These are phyloP conservation scores for Xylaria sp. DNA, from an alignment of 2,329 filamentous ascomycete species.

Conservation along the genomic window DNA sequence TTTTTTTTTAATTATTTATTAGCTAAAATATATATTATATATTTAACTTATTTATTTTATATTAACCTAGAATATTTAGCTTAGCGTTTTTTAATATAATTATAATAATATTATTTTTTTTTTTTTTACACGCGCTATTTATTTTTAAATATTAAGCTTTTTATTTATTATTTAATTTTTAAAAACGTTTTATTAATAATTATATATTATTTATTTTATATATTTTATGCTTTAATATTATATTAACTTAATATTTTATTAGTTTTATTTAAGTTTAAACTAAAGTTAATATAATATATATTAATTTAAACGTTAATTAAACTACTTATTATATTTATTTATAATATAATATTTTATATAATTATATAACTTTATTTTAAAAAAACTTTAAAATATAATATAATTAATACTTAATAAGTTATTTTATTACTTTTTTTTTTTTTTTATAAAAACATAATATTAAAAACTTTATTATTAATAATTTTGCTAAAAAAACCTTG, in stretches of 20 bases:
- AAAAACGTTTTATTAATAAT: neutral
- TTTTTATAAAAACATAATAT: conserved; percentile 15
- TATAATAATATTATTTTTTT: too few species aligned
- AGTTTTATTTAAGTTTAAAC: neutral
- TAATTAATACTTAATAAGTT: neutral
- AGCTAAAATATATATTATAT: neutral
- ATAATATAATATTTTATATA: neutral
- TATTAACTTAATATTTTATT: neutral
- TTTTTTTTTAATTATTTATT: too few species aligned
- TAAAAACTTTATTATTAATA: neutral
- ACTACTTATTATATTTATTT: neutral
- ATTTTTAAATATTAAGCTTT: too few species aligned
- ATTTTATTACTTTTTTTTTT: conserved; percentile 5
- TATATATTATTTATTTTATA: neutral
- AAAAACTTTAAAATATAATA: neutral
- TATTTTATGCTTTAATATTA: neutral
- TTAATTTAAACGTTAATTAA: too few species aligned
- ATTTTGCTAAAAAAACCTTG: too few species aligned
- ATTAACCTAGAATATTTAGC: neutral
- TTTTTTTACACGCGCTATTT: too few species aligned
- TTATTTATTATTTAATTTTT: too few species aligned
- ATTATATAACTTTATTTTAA: neutral
- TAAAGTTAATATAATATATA: neutral
- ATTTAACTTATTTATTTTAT: neutral
- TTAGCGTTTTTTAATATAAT: too few species aligned